phyloP scores from a whole-genome alignment of 108 stramenopile genomes.

The Cylindrotheca closterium region DNA sequence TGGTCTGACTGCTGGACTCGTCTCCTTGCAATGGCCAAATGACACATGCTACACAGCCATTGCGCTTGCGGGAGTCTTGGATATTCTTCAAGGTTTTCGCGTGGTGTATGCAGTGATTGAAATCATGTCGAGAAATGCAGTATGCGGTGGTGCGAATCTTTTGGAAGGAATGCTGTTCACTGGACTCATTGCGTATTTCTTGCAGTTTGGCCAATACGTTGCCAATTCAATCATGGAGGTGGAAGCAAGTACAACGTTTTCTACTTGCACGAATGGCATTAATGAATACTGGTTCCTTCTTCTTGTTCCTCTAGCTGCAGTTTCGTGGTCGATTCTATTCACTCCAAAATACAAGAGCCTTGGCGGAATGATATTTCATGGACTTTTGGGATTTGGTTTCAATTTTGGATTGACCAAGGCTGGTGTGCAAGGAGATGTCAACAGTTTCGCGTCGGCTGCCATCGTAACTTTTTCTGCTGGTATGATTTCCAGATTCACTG shows the following conservation, averaged over 20 bases:
- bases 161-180: conserved; percentile 37
- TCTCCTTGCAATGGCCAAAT: conserved; percentile 14
- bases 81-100: conserved; percentile 34
- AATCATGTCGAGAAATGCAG: conserved; percentile 31
- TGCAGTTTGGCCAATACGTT: conserved; percentile 18
- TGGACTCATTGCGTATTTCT: conserved; percentile 31
- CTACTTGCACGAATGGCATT: conserved; percentile 9
- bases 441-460: conserved; percentile 15
- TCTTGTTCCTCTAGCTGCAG: conserved; percentile 13
- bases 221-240: conserved; percentile 15
- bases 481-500: conserved; percentile 27
- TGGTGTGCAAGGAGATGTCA: conserved; percentile 3
- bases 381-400: conserved; percentile 13
- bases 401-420: conserved; percentile 7
- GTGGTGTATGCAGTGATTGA: conserved; percentile 36
- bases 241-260: not conserved
- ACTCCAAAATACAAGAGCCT: conserved; percentile 2
- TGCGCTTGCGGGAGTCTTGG: conserved; percentile 23
- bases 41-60: conserved; percentile 31
- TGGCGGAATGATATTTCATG: conserved; percentile 26
- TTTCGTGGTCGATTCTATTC: conserved; percentile 23
- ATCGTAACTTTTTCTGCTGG: conserved; percentile 29
- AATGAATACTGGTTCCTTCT: conserved; percentile 12
- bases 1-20: conserved; percentile 23
- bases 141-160: conserved; percentile 28